Conservation (phyloP, 352 stramenopile genomes). For the Discostella stelligera region DNA sequence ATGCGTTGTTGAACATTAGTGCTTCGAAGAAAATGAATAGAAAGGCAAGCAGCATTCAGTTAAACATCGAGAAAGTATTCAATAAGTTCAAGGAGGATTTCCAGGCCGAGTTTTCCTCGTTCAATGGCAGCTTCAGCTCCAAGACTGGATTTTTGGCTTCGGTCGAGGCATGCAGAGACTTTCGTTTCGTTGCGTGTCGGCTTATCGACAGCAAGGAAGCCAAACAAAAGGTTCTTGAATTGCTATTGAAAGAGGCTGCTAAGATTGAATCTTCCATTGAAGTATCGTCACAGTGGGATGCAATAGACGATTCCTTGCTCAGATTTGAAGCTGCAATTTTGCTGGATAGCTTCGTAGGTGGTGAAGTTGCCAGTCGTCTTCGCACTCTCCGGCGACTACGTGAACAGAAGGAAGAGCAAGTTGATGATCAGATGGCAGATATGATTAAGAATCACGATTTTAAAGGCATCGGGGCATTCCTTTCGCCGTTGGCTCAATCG, state of each 20-base stretch:
- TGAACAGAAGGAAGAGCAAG: constrained; percentile 50
- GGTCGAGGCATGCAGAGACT: constrained; percentile 7
- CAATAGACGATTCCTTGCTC: constrained; percentile 38
- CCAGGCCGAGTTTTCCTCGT: constrained; percentile 9
- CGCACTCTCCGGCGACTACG: constrained; percentile 33
- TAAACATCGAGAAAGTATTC: constrained; percentile 9
- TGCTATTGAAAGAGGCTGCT: constrained; percentile 28
- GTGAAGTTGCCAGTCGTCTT: constrained; percentile 35
- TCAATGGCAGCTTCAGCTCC: constrained; percentile 10
- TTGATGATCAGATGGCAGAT: constrained; percentile 34
- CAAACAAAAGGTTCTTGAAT: constrained; percentile 19
- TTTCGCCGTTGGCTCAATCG: constrained; percentile 38
- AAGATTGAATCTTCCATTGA: constrained; percentile 41
- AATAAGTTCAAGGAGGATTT: constrained; percentile 14
- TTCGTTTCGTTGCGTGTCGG: constrained; percentile 1
- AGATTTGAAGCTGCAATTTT: constrained; percentile 27
- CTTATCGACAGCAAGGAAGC: constrained; percentile 23
- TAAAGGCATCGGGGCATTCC: constrained; percentile 45
- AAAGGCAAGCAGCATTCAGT: constrained; percentile 7
- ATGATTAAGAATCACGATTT: constrained; percentile 53
- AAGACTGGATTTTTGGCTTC: constrained; percentile 26
- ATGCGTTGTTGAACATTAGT: constrained; percentile 20
- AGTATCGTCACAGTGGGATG: constrained; percentile 47
- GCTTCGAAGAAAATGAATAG: constrained; percentile 12
- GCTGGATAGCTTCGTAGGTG: constrained; percentile 42